Base-by-base conservation (phyloP, 768 basidiomycete species). In the Tricholoma sp. region DNA sequence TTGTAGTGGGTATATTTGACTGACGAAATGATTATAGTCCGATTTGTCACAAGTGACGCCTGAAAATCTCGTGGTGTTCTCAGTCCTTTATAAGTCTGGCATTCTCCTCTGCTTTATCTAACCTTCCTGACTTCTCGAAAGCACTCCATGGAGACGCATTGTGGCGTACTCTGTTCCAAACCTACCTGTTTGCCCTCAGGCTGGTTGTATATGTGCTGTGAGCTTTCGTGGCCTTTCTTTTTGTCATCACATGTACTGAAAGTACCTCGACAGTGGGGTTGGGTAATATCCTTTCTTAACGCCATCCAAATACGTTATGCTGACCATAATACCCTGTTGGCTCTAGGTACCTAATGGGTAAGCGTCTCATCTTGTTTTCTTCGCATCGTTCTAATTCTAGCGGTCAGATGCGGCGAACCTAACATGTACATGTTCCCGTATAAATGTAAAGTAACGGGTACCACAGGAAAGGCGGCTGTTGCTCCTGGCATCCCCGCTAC, bases 181-280 rank as follows among this genome's bases (percentile, higher is more conserved):
- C 16, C 66, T 82, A 64, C 81, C 81, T 32, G 69, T 74, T 11
- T 82, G 81, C 64, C 81, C 81, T 16, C 53, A 66, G 7, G 79
- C 62, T 12, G 81, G 81, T 4, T 83, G 81, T 55, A 79, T 75
- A 31, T 82, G 81, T 67, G 76, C 75, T 59, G 80, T 81, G 63
- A 63, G 79, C 71, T 29, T 27, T 54, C 2, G 21, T 12, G 18
- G 4, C 5, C 19, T 32, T 55, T 53, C 29, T 7, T 21, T 50
- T 34, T 27, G 12, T 24, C 9, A 11, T 37, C 16, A 32, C 62
- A 29, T 45, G 57, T 16, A 61, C 57, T 43, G 47, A 18, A 34
- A 29, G 35, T 49, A 24, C 55, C n/a, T 59, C 55, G 50, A 5
- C 61, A 81, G 79, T 81, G 80, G 80, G 76, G 76, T 41, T 82